Evolutionary conservation across 345 rosid genomes (phyloP).

Genomic region (Triadica sebifera): DNA sequence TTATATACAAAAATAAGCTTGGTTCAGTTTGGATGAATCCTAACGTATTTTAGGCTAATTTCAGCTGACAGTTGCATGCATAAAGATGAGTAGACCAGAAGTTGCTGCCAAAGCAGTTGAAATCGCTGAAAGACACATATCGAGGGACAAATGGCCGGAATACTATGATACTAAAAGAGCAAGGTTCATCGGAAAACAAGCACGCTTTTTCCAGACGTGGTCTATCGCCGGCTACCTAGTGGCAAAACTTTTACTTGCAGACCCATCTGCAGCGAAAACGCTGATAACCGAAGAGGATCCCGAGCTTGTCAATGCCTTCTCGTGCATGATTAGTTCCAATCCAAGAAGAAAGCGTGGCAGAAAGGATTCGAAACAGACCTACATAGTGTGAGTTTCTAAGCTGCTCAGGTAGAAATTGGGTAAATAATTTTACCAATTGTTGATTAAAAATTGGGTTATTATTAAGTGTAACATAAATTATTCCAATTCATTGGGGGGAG

Average conservation of each 20-base stretch:
- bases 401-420: not conserved
- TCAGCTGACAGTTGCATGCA: slow-evolving; percentile 55
- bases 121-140: slow-evolving; percentile 42
- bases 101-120: slow-evolving; percentile 43
- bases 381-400: slow-evolving; percentile 34
- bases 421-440: not conserved
- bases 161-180: slow-evolving; percentile 52
- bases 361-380: slow-evolving; percentile 39
- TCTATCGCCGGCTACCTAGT: slow-evolving; percentile 54
- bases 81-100: slow-evolving; percentile 52
- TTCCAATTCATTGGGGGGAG: slow-evolving; percentile 7
- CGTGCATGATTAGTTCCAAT: slow-evolving; percentile 51
- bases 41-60: slow-evolving; percentile 12
- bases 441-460: not conserved
- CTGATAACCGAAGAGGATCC: slow-evolving; percentile 47
- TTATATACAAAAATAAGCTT: no score
- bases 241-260: slow-evolving; percentile 45
- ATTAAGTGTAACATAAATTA: not conserved
- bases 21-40: no score
- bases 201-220: slow-evolving; percentile 51
- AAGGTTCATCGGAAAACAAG: slow-evolving; percentile 49
- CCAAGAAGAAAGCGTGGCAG: slow-evolving; percentile 49
- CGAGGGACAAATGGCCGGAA: slow-evolving; percentile 54
- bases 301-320: slow-evolving; percentile 48
- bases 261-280: slow-evolving; percentile 44